Evolutionary conservation across 2,329 filamentous ascomycete genomes (phyloP).

Genomic region (Calonectria multiphialidica): DNA sequence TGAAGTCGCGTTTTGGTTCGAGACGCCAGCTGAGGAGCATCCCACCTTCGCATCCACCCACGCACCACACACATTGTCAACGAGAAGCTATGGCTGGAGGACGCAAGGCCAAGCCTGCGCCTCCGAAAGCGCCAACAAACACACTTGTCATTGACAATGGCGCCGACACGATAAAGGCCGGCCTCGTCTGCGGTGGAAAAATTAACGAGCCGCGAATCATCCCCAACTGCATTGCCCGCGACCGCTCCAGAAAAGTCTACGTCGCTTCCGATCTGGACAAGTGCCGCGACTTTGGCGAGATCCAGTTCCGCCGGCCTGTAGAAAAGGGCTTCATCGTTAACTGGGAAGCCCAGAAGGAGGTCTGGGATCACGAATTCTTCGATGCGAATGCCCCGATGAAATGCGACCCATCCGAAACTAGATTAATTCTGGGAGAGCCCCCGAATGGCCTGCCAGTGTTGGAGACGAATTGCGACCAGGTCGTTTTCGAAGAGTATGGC

Average conservation of each 20-base stretch:
- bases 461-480: slow-evolving; percentile 93
- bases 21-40: slow-evolving; percentile 5
- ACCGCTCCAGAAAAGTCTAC: slow-evolving; percentile 83
- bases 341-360: slow-evolving; percentile 95
- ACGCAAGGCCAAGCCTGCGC: slow-evolving; percentile 65
- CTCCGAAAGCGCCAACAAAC: slow-evolving; percentile 65
- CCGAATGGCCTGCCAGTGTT: slow-evolving; percentile 85
- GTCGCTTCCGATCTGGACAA: slow-evolving; percentile 82
- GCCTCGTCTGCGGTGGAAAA: slow-evolving; percentile 69
- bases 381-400: slow-evolving; percentile 73
- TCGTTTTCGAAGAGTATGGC: slow-evolving; percentile 97
- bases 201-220: slow-evolving; percentile 75
- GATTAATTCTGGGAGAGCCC: slow-evolving; percentile 86
- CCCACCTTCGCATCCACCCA: slow-evolving; percentile 6
- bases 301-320: slow-evolving; percentile 87
- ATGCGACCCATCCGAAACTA: slow-evolving; percentile 85
- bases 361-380: slow-evolving; percentile 93
- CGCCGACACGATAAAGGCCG: slow-evolving; percentile 91
- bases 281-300: slow-evolving; percentile 90
- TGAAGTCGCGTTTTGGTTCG: slow-evolving; percentile 32
- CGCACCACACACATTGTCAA: neutral
- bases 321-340: slow-evolving; percentile 97
- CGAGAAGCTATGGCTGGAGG: slow-evolving; percentile 55
- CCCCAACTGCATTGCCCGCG: slow-evolving; percentile 90
- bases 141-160: slow-evolving; percentile 96